These are phyloP conservation scores for Nephromyces sp. DNA, from an alignment of 169 alveolate genomes.

Conservation along the genomic window DNA sequence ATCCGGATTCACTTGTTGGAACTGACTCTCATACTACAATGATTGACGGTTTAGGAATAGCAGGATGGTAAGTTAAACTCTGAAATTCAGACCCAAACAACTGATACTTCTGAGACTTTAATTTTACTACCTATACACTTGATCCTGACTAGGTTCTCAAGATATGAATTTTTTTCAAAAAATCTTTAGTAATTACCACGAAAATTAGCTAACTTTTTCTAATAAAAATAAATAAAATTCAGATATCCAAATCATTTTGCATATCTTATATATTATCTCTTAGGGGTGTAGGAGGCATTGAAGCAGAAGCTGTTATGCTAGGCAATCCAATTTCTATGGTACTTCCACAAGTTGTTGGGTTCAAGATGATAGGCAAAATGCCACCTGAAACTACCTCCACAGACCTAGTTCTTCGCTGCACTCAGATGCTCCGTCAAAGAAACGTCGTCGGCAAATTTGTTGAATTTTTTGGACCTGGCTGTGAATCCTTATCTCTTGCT, in stretches of 20 bases:
- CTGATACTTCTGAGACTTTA: no score
- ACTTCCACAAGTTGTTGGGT: conserved; percentile 90
- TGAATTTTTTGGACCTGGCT: conserved; percentile 87
- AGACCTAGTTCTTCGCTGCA: conserved; percentile 74
- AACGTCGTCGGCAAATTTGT: conserved; percentile 95
- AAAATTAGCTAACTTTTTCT: no score
- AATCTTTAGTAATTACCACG: neutral
- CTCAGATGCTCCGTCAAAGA: conserved; percentile 62
- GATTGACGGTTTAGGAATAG: conserved; percentile 90
- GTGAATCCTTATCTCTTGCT: conserved; percentile 68
- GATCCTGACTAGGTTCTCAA: neutral
- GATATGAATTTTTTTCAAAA: neutral
- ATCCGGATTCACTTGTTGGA: conserved; percentile 69
- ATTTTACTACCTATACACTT: neutral
- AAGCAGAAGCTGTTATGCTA: conserved; percentile 96
- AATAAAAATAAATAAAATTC: no score
- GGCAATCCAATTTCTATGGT: conserved; percentile 92
- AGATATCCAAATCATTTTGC: no score
- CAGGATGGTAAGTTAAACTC: conserved; percentile 57
- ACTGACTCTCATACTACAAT: conserved; percentile 94
- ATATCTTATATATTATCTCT: no score
- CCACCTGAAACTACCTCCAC: conserved; percentile 77
- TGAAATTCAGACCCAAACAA: no score
- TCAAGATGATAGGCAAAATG: conserved; percentile 80
- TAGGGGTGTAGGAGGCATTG: conserved; percentile 97